These are phyloP conservation scores for Crepidotus variabilis DNA, from an alignment of 768 basidiomycete species.

Conservation along the genomic window DNA sequence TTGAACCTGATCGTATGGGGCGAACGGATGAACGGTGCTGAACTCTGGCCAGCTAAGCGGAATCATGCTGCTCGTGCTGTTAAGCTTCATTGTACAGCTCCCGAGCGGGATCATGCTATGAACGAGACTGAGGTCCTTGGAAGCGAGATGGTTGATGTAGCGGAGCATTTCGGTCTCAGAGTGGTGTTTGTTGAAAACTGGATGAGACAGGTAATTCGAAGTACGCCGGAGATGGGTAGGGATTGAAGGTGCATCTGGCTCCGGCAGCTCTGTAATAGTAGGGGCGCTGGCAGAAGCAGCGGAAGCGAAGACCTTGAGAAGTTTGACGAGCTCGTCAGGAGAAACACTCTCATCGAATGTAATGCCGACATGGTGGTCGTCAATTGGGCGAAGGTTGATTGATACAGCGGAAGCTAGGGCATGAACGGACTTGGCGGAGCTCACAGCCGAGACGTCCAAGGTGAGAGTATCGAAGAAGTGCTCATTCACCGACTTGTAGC, in stretches of 20 bases:
- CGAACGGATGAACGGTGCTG: constrained; percentile 88
- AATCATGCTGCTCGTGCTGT: constrained; percentile 97
- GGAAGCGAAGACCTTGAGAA: constrained; percentile 80
- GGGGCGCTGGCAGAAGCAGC: constrained; percentile 50
- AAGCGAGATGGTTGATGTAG: constrained; percentile 90
- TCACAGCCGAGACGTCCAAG: constrained; percentile 63
- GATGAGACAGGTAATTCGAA: constrained; percentile 74
- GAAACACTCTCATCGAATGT: constrained; percentile 91
- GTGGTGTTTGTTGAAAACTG: constrained; percentile 95
- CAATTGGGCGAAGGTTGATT: constrained; percentile 84
- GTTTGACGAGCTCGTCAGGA: constrained; percentile 64
- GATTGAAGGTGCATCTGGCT: constrained; percentile 41
- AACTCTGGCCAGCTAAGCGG: constrained; percentile 96
- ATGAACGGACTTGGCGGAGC: constrained; percentile 63
- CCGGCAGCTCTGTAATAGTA: constrained; percentile 43
- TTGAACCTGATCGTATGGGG: constrained; percentile 81
- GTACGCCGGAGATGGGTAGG: constrained; percentile 55
- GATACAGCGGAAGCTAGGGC: constrained; percentile 53
- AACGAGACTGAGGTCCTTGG: constrained; percentile 91
- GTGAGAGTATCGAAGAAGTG: constrained; percentile 91
- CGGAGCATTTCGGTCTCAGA: constrained; percentile 99
- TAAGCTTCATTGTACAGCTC: constrained; percentile 97
- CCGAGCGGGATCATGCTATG: constrained; percentile 97
- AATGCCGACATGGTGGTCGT: constrained; percentile 74
- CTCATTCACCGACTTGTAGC: constrained; percentile 69